Base-by-base conservation (phyloP, 116 monocot species). In the Posidonia oceanica region DNA sequence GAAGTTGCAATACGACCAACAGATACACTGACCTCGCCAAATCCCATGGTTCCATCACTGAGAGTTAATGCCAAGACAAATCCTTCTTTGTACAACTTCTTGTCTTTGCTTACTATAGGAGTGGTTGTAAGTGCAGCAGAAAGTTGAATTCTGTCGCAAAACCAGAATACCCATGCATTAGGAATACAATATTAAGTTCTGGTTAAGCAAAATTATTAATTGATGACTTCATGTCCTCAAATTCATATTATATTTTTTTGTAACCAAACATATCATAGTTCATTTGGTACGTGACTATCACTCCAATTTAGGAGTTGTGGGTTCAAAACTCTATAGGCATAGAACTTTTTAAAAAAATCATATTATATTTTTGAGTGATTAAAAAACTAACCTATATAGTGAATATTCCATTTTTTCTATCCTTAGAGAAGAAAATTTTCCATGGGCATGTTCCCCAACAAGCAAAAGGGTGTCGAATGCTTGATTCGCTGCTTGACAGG, bases 11-110 rank as follows among this genome's bases (percentile, higher is more conserved):
- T n/a, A 12, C 12, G 21, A 60, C 22, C 20, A 60, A 60, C 13
- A 6, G 44, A 68, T 23, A 38, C n/a, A 82, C 82, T 74, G 66
- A 95, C 96, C 91, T 96, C 96, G 39, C 96, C 96, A 78, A 76
- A 82, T 80, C 96, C 91, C 23, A 72, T 67, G 64, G 56, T 85
- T 66, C 77, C 81, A 77, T 92, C 87, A 85, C 78, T 86, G 71
- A 97, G 73, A 64, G 58, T 67, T 63, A 97, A 20, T 68, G 65
- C 42, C 66, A 92, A 71, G 13, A 97, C 67, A 75, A 89, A 87
- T 5, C 97, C 97, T 76, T 92, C 87, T 72, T 73, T 83, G 41
- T 79, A 76, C 36, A 85, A n/a, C n/a, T n/a, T 71, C 11, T 69
- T 39, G 2, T 17, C 22, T 22, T 77, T 82, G 80, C 71, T 71